Base-by-base conservation (phyloP, 148 eudicot genomes). In the Rhododendron griersonianum region DNA sequence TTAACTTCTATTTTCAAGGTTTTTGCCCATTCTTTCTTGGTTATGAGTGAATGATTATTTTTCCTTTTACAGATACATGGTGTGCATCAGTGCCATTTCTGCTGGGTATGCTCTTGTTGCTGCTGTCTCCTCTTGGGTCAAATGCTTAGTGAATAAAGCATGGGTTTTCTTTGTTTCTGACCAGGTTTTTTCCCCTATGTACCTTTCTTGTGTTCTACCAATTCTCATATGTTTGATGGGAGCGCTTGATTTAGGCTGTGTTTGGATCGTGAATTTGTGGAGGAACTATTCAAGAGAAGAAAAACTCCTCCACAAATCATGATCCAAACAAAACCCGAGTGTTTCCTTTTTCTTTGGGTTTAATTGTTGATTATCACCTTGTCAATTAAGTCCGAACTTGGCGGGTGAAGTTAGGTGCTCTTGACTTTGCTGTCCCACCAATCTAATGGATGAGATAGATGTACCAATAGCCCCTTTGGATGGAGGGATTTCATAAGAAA, bases 141-240 rank as follows among this genome's bases (percentile, higher is more conserved):
- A 86, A 81, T 89, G 83, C 88, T 85, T 93, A 19, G 89, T 89
- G 0, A 88, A 55, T 77, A 93, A 88, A 89, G 86, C 88, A 79
- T 93, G 95, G 95, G 45, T 93, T 61, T 93, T 90, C 92, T 96
- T 95, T 88, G 88, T 95, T 71, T 92, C 93, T 83, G 99, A 96
- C 83, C 99, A 96, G 99, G 99, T 95, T 84, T 35, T 1, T 1
- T 59, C 1, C 37, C 65, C 33, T n/a, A 16, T 19, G 10, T 35
- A 7, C 28, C 48, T 33, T 11, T 84, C 16, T 73, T 45, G 76
- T 5, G 41, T 53, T 76, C 51, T 65, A 21, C 48, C 78, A 51
- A 10, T 45, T 67, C 76, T 18, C 80, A n/a, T 14, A 44, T n/a
- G 30, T 83, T 81, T 81, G 84, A 39, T n/a, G 44, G 3, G n/a